phyloP scores from a whole-genome alignment of 192 early-diverging fungal species.

The Rhizophagus clarus region DNA sequence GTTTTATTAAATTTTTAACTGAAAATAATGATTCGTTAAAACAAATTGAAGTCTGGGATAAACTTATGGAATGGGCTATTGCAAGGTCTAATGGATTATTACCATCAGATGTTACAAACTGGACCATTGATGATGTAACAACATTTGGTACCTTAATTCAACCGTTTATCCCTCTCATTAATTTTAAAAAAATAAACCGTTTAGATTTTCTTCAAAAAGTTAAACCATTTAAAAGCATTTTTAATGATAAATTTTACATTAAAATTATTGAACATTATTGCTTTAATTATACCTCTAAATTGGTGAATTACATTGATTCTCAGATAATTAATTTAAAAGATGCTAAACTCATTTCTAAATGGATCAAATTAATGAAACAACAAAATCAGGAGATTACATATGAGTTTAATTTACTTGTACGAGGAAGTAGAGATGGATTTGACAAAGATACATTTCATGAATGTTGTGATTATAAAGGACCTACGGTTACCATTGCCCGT shows the following conservation, averaged over 20 bases:
- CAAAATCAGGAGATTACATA: not conserved
- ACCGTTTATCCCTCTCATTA: not conserved
- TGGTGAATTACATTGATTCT: not conserved
- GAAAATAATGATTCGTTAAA: not conserved
- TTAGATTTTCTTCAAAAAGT: not conserved
- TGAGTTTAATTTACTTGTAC: too few species aligned
- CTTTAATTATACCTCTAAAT: not conserved
- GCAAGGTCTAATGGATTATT: not conserved
- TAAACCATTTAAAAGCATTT: not conserved
- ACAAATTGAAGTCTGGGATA: not conserved
- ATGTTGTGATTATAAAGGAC: conserved; percentile 8
- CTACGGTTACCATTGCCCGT: conserved; percentile 9
- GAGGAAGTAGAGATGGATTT: too few species aligned
- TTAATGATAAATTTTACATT: not conserved
- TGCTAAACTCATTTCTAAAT: not conserved
- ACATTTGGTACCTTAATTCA: too few species aligned
- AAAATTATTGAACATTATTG: not conserved
- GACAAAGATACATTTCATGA: not conserved
- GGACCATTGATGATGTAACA: too few species aligned
- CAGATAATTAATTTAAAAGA: not conserved
- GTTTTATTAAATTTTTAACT: not conserved
- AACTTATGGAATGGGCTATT: too few species aligned
- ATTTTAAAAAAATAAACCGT: not conserved
- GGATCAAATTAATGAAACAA: not conserved
- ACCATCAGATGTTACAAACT: too few species aligned